Conservation (phyloP, 768 basidiomycete species). For the Suillus paluster region DNA sequence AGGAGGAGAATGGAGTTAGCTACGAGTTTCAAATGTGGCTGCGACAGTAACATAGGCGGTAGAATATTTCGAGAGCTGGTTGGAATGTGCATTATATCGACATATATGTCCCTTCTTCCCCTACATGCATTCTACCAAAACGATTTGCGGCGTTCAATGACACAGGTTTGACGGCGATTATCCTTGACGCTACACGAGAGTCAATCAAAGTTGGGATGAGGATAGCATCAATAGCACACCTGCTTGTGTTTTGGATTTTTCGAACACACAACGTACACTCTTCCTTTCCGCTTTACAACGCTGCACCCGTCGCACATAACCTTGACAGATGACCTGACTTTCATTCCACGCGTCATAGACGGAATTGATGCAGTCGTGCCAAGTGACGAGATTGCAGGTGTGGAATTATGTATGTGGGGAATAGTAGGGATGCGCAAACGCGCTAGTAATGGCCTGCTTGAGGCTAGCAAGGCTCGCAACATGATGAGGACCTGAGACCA, state of each 20-base stretch:
- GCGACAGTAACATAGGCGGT: conserved; percentile 32
- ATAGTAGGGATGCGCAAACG: conserved; percentile 50
- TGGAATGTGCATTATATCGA: conserved; percentile 2
- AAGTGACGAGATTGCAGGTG: conserved; percentile 34
- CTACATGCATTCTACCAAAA: conserved; percentile 4
- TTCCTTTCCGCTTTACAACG: conserved; percentile 86
- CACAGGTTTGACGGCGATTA: conserved; percentile 31
- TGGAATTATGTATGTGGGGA: conserved; percentile 30
- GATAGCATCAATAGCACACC: conserved; percentile 48
- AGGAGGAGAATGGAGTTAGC: conserved; percentile 80
- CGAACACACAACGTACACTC: conserved; percentile 89
- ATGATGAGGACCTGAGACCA: conserved; percentile 36
- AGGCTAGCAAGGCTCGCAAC: conserved; percentile 68
- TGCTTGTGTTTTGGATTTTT: conserved; percentile 98
- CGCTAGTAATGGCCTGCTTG: conserved; percentile 62
- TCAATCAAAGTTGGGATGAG: conserved; percentile 16
- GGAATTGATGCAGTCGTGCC: conserved; percentile 28
- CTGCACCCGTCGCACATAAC: conserved; percentile 93
- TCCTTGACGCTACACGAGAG: conserved; percentile 62
- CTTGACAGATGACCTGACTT: conserved; percentile 95
- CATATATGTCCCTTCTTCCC: conserved; percentile 1
- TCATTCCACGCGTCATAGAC: conserved; percentile 78
- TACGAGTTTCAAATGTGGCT: conserved; percentile 99
- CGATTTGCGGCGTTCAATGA: background rate
- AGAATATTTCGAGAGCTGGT: background rate